These are phyloP conservation scores for Blumeriella jaapii DNA, from an alignment of 2,329 filamentous ascomycete species.

Conservation along the genomic window DNA sequence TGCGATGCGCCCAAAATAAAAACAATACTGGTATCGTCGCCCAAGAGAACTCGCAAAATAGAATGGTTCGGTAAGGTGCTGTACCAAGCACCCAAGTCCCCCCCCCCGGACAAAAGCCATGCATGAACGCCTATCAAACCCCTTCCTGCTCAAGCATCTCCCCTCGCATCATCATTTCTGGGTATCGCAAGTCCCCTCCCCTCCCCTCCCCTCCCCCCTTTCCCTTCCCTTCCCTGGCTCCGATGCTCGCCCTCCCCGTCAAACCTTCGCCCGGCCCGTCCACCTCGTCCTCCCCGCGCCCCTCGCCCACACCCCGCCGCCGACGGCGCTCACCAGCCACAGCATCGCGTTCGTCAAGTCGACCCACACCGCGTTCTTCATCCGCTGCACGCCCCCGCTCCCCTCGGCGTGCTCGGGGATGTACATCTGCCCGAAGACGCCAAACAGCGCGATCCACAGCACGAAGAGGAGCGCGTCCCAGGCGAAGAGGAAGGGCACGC, in stretches of 20 bases:
- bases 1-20: too few relatives aligned
- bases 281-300: slow-evolving; percentile 39
- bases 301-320: slow-evolving; percentile 40
- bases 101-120: not conserved
- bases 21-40: not conserved
- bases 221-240: slow-evolving; percentile 2
- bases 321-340: slow-evolving; percentile 56
- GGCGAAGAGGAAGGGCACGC: slow-evolving; percentile 42
- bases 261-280: slow-evolving; percentile 47
- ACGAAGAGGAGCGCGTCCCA: slow-evolving; percentile 66
- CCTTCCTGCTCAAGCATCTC: not conserved
- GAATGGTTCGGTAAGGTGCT: not conserved
- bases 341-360: slow-evolving; percentile 64
- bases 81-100: not conserved
- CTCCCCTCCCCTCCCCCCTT: slow-evolving; percentile 1
- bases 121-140: not conserved
- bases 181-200: not conserved
- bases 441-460: slow-evolving; percentile 73
- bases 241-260: slow-evolving; percentile 12
- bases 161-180: slow-evolving; percentile 1
- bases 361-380: slow-evolving; percentile 83
- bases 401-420: slow-evolving; percentile 57
- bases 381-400: slow-evolving; percentile 52
- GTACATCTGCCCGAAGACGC: slow-evolving; percentile 71
- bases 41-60: not conserved